Base-by-base conservation (phyloP, 202 grass and related monocot genomes). In the Digitaria exilis region DNA sequence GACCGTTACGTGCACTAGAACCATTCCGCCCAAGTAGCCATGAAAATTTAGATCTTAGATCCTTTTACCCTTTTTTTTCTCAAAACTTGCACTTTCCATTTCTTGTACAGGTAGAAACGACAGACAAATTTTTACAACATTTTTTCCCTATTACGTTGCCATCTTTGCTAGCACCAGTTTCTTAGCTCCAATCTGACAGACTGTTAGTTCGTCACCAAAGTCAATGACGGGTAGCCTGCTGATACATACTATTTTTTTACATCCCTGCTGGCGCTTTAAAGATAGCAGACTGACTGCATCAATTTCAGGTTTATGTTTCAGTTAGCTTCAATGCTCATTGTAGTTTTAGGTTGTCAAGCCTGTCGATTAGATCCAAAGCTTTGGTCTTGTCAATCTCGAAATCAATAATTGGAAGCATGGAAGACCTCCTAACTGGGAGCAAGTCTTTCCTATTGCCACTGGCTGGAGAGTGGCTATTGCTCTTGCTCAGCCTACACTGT, bases 311-410 rank as follows among this genome's bases (percentile, higher is more conserved):
- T 59, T 76, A 78, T 52, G n/a, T 63, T 69, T 56, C 84, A 69
- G 51, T 80, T 34, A 80, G 44, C 55, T 52, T 24, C 68, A 74
- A 52, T 69, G 37, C n/a, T 94, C 79, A 96, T 29, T 72, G 86
- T 54, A 80, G 41, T 73, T 83, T 89, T 24, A 96, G 57, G 79
- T 77, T 86, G 59, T 96, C 96, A 76, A 96, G 80, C 58, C 96
- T 77, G 73, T 99, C 93, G 14, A 99, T 94, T 74, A 99, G 65
- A 92, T 99, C 93, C 75, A 96, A 73, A 69, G 91, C 93, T 82
- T 99, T 99, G 17, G 61, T 80, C 79, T 84, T 93, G 86, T 99
- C 89, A 51, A 94, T 82, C 76, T 91, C 91, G 13, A 99, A 94
- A 80, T 99, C 81, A 58, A 99, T 92, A 71, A 99, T 64, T 22